Evolutionary conservation across 148 eudicot genomes (phyloP).

Genomic region (Cornus kousa): DNA sequence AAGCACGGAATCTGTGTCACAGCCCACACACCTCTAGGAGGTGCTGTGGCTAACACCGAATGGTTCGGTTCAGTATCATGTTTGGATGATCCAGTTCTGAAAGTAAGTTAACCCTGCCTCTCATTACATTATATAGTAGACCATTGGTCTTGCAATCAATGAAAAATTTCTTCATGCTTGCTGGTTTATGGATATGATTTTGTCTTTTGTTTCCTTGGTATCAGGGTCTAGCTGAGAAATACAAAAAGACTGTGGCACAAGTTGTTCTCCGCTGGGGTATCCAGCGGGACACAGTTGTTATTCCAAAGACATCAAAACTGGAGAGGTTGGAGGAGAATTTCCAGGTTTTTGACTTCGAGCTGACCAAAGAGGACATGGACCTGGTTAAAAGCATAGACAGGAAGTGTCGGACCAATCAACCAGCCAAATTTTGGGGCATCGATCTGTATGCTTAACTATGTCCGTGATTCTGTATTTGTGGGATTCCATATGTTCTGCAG

Average conservation of each 20-base stretch:
- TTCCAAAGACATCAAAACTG: conserved; percentile 81
- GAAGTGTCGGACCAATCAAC: conserved; percentile 69
- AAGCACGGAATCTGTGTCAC: conserved; percentile 82
- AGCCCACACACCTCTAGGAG: conserved; percentile 96
- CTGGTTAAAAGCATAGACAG: conserved; percentile 66
- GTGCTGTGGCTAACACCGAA: conserved; percentile 77
- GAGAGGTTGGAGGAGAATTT: conserved; percentile 74
- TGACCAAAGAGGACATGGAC: conserved; percentile 78
- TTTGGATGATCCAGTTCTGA: conserved; percentile 78
- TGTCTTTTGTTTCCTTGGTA: conserved; percentile 8
- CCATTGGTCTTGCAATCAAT: neutral
- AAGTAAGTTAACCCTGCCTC: conserved; percentile 44
- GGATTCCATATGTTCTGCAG: too few species aligned
- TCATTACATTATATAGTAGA: neutral
- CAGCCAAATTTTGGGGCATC: conserved; percentile 86
- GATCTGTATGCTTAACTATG: conserved; percentile 55
- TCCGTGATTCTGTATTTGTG: neutral
- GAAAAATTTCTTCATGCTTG: neutral
- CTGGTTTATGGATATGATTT: neutral
- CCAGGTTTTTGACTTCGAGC: conserved; percentile 66
- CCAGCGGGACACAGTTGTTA: conserved; percentile 68
- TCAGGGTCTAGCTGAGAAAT: conserved; percentile 69
- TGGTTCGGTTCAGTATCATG: conserved; percentile 94
- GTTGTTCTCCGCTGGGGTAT: conserved; percentile 88
- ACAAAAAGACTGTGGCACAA: conserved; percentile 77